Evolutionary conservation across 225 moss, liverwort and hornwort genomes (phyloP).

Genomic region (Neckera pumila): DNA sequence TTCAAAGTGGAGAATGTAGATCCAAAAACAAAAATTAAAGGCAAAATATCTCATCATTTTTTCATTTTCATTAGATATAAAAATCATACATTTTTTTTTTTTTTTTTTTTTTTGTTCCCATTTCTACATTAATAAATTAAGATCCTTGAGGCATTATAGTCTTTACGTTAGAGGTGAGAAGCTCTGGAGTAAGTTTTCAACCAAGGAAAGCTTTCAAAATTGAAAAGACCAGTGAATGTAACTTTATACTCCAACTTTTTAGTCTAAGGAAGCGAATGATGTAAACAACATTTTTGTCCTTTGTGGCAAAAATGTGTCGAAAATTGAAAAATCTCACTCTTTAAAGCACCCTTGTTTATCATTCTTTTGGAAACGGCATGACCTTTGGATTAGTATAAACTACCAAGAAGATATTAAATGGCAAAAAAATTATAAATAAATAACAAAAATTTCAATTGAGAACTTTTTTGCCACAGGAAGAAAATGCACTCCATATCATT

Average conservation of each 20-base stretch:
- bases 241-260: background rate
- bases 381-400: background rate
- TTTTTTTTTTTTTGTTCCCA: background rate
- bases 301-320: too few species aligned
- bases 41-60: background rate
- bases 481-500: background rate
- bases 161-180: background rate
- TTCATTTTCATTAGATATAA: accelerated
- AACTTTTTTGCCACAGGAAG: accelerated
- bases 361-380: background rate
- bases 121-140: accelerated
- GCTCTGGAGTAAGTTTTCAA: accelerated
- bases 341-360: accelerated
- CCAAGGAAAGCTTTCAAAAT: background rate
- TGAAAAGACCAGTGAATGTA: background rate
- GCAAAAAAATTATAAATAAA: too few species aligned
- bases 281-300: background rate
- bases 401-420: background rate
- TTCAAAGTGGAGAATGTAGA: too few species aligned
- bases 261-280: accelerated
- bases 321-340: background rate
- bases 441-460: too few species aligned
- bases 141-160: background rate
- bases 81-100: background rate
- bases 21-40: background rate